Evolutionary conservation across 306 rosid genomes (phyloP).

Genomic region (Medicago ruthenica): DNA sequence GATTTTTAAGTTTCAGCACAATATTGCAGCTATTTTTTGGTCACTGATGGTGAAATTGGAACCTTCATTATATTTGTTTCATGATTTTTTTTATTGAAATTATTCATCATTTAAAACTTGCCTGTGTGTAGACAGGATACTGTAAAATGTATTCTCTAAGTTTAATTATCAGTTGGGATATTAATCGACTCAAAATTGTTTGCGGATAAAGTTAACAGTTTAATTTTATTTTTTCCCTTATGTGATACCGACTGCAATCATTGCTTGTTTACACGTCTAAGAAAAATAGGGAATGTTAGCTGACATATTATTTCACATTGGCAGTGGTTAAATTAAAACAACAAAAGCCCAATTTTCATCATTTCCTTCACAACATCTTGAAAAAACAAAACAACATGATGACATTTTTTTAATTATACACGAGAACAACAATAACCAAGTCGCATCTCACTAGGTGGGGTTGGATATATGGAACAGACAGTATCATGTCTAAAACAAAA

Average conservation of each 20-base stretch:
- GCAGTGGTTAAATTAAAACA: neutral
- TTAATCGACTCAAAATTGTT: conserved; percentile 1
- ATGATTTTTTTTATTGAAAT: neutral
- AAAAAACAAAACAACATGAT: neutral
- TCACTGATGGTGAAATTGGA: conserved; percentile 12
- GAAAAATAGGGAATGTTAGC: conserved; percentile 10
- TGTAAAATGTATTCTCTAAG: neutral
- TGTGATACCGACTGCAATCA: neutral
- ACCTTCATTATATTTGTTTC: conserved; percentile 1
- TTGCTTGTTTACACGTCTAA: neutral
- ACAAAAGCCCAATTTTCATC: neutral
- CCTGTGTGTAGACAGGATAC: neutral
- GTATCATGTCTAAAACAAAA: neutral
- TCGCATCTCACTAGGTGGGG: neutral
- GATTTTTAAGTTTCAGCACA: neutral
- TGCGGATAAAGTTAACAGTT: neutral
- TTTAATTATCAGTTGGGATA: neutral
- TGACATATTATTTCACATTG: neutral
- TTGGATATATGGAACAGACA: neutral
- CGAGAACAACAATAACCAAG: neutral
- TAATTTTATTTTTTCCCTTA: neutral
- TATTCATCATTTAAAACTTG: neutral
- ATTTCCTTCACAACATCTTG: conserved; percentile 1
- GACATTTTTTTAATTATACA: neutral
- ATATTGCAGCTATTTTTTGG: conserved; percentile 13